Percentiles rank a stretch among this genome's conserved stretches.
Conservation (phyloP, 345 rosid genomes). For the Schrenkiella parvula region DNA sequence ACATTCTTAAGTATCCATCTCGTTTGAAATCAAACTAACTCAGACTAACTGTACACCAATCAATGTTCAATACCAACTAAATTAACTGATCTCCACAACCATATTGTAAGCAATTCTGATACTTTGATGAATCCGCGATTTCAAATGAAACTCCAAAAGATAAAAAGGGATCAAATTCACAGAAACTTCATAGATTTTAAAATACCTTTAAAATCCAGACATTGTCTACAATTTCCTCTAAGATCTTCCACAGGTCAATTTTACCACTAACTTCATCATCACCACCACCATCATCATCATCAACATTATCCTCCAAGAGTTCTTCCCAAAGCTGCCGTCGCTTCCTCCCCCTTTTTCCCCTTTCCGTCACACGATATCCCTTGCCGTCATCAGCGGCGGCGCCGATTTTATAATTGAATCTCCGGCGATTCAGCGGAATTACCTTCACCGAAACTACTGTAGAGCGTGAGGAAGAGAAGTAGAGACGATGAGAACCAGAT, state of each 20-base stretch:
- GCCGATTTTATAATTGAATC: background rate
- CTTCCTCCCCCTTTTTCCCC: constrained; percentile 12
- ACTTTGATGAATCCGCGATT: background rate
- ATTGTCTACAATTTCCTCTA: constrained; percentile 31
- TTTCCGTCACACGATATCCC: background rate
- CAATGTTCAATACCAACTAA: background rate
- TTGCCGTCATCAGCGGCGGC: background rate
- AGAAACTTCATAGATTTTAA: background rate
- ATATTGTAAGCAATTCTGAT: background rate
- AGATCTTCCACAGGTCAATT: constrained; percentile 26
- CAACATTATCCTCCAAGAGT: constrained; percentile 27
- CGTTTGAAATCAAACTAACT: background rate
- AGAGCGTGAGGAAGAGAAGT: background rate
- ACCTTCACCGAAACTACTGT: background rate
- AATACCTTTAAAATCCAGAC: constrained; percentile 37
- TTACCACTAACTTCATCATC: background rate
- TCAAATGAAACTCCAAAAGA: no score
- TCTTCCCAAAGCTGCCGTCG: constrained; percentile 31
- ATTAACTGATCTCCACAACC: background rate
- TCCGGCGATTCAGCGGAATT: background rate
- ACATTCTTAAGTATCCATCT: background rate
- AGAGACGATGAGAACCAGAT: background rate
- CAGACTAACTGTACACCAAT: background rate
- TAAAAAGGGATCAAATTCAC: background rate
- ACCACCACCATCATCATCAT: background rate